Evolutionary conservation across 2,329 filamentous ascomycete genomes (phyloP).

Genomic region (Fusarium sp.): DNA sequence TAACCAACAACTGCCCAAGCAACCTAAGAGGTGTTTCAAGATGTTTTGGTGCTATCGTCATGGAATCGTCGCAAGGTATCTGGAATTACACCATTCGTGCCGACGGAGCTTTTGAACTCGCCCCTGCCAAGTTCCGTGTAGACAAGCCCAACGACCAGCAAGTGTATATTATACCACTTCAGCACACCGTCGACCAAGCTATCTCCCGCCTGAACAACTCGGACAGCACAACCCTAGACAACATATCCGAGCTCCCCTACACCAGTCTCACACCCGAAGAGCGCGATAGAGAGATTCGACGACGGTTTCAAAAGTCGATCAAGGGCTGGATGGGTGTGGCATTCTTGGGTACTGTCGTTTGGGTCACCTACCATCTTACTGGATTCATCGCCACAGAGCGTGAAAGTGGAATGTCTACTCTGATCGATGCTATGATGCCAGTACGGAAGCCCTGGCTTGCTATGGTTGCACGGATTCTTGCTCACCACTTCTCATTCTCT

Average conservation of each 20-base stretch:
- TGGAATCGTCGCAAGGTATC: constrained; percentile 76
- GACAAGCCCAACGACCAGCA: constrained; percentile 78
- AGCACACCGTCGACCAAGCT: constrained; percentile 79
- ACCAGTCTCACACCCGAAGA: constrained; percentile 78
- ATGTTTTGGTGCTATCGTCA: constrained; percentile 81
- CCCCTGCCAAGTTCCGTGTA: constrained; percentile 72
- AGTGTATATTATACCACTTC: constrained; percentile 82
- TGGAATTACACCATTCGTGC: constrained; percentile 92
- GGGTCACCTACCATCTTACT: constrained; percentile 87
- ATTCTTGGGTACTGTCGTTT: constrained; percentile 83
- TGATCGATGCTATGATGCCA: constrained; percentile 93
- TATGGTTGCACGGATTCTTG: constrained; percentile 80
- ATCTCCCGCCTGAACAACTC: constrained; percentile 70
- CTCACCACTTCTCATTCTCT: constrained; percentile 84
- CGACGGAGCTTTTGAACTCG: constrained; percentile 73
- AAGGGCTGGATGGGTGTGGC: constrained; percentile 82
- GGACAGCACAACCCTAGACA: constrained; percentile 52
- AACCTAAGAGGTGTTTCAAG: constrained; percentile 74
- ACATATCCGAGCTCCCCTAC: constrained; percentile 76
- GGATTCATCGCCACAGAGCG: constrained; percentile 88
- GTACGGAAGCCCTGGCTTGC: constrained; percentile 79
- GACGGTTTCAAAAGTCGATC: constrained; percentile 76
- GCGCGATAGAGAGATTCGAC: constrained; percentile 73
- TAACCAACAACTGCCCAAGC: constrained; percentile 73
- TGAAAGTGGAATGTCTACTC: constrained; percentile 86